A percentile compares a stretch with the other conserved stretches of the same genome.
Evolutionary conservation across 2,329 filamentous ascomycete genomes (phyloP).

Genomic region (Taxawa tesnikishii): DNA sequence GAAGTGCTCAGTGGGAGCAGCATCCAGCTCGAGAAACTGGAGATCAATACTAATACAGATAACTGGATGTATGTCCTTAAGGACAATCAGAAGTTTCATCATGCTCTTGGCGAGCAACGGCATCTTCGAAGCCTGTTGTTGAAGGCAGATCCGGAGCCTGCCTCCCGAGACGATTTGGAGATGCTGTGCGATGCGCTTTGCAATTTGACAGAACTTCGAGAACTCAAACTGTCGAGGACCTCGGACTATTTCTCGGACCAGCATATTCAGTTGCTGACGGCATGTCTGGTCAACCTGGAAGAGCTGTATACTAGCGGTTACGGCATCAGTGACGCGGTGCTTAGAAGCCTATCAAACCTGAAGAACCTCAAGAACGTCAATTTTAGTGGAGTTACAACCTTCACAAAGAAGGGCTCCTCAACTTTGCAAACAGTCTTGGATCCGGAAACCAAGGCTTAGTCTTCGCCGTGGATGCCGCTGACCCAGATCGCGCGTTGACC

Average conservation of each 20-base stretch:
- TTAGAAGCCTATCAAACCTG: slow-evolving; percentile 32
- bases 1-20: slow-evolving; percentile 34
- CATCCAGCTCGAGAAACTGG: slow-evolving; percentile 35
- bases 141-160: slow-evolving; percentile 34
- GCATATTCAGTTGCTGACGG: slow-evolving; percentile 37
- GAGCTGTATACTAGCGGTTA: slow-evolving; percentile 45
- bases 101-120: slow-evolving; percentile 37
- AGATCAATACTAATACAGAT: slow-evolving; percentile 22
- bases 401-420: slow-evolving; percentile 39
- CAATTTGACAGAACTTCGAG: slow-evolving; percentile 37
- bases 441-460: slow-evolving; percentile 28
- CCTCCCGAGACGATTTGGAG: slow-evolving; percentile 33
- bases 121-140: slow-evolving; percentile 34
- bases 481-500: slow-evolving; percentile 26
- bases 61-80: slow-evolving; percentile 29
- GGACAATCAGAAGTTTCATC: slow-evolving; percentile 40
- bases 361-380: slow-evolving; percentile 38
- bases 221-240: slow-evolving; percentile 40
- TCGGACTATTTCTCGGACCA: slow-evolving; percentile 37
- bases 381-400: slow-evolving; percentile 42
- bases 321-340: slow-evolving; percentile 38
- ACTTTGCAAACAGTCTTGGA: slow-evolving; percentile 28
- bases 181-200: slow-evolving; percentile 39
- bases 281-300: slow-evolving; percentile 36
- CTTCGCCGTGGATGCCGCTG: slow-evolving; percentile 31